A percentile compares a stretch with the other conserved stretches of the same genome.
Conservation (phyloP, 164 flowering plant genomes). For the Santalum album region DNA sequence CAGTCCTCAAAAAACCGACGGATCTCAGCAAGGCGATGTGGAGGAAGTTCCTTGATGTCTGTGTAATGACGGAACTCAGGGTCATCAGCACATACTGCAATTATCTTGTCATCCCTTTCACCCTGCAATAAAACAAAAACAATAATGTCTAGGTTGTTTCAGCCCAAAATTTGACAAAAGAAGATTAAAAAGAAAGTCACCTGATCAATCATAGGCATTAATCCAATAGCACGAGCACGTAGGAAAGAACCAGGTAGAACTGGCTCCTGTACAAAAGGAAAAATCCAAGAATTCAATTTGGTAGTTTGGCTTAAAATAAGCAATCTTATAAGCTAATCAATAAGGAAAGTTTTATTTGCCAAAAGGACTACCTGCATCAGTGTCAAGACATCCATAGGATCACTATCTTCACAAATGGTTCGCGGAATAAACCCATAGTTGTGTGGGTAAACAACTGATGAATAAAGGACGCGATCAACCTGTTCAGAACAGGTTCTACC, state of each 20-base stretch:
- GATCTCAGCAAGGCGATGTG: slow-evolving; percentile 87
- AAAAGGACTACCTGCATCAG: slow-evolving; percentile 70
- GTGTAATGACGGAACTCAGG: slow-evolving; percentile 83
- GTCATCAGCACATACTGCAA: slow-evolving; percentile 81
- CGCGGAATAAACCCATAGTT: slow-evolving; percentile 91
- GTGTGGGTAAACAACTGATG: slow-evolving; percentile 92
- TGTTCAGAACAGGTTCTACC: slow-evolving; percentile 13
- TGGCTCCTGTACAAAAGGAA: slow-evolving; percentile 51
- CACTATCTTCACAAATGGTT: slow-evolving; percentile 84
- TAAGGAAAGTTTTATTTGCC: not conserved
- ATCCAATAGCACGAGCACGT: slow-evolving; percentile 85
- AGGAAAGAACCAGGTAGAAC: slow-evolving; percentile 72
- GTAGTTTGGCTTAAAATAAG: not conserved
- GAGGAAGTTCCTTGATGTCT: slow-evolving; percentile 78
- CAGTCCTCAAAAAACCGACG: slow-evolving; percentile 93
- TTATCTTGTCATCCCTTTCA: slow-evolving; percentile 67
- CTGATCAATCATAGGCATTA: slow-evolving; percentile 96
- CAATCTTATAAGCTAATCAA: not conserved
- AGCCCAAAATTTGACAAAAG: too few relatives aligned
- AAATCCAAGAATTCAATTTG: not conserved
- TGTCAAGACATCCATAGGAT: slow-evolving; percentile 85
- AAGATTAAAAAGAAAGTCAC: slow-evolving; percentile 16
- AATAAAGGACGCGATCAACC: slow-evolving; percentile 90
- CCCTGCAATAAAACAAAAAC: slow-evolving; percentile 28
- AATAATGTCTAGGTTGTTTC: too few relatives aligned